Evolutionary conservation across 805 yeast genomes (phyloP), one percentile per base, ranked within the genome.

Genomic region (Candida ficus): DNA sequence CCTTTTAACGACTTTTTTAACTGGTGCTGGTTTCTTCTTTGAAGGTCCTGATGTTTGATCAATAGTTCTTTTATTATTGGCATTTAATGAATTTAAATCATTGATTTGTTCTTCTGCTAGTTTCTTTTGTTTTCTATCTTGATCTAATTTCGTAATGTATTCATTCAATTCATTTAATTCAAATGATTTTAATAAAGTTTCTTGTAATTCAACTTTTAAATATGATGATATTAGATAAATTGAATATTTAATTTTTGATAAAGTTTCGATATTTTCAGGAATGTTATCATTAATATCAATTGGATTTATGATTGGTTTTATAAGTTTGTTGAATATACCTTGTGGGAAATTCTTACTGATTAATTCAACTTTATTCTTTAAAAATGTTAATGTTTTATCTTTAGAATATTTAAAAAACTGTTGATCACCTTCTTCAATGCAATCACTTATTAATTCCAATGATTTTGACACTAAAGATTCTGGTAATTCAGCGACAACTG

Each of bases 171-270:
- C 50, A 1, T 40, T 47, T 22, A 67, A 53, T 23, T 66, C 62
- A 13, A 62, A 62, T 27, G 50, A 45, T 1, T 67, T 60, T 11
- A 59, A 40, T 45, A 56, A 32, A 46, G 51, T 38, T 26, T 35
- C 22, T 29, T 53, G 35, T 25, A 58, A 33, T 43, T 45, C 21
- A 41, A 48, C 25, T 31, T 55, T 59, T 33, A 75, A 59, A 45
- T 68, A 70, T 3, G 75, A 68, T 3, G 76, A 68, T 6, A 80
- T 44, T 22, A 79, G 56, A 21, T 73, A 70, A 4, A 79, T 58
- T 6, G 82, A 57, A 39, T 68, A 58, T 39, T 64, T 65, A 13
- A 60, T 54, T 16, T 66, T 59, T 14, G 70, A 61, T 3, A 65
- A 51, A 4, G 54, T 45, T n/a, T 68, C 49, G 1, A 71, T 61